Conservation (phyloP, 768 basidiomycete species). For the Termitomyces sp. region DNA sequence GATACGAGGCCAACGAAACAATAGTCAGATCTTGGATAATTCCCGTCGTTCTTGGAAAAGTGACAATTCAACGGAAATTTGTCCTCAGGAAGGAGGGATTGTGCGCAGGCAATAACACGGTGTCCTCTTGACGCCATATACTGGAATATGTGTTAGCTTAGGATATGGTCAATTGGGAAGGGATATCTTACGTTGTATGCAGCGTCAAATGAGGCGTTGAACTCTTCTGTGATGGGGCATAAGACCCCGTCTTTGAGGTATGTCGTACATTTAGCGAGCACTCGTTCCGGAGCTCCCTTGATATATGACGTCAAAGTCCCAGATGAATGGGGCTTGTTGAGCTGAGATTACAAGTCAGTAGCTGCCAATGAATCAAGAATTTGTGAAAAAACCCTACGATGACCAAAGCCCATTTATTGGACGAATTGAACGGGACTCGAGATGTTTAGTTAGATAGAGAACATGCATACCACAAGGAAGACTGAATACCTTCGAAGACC, state of each 20-base stretch:
- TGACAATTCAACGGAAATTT: constrained; percentile 38
- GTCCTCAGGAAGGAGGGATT: constrained; percentile 44
- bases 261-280: constrained; percentile 57
- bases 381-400: constrained; percentile 38
- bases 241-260: constrained; percentile 47
- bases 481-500: constrained; percentile 47
- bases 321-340: constrained; percentile 46
- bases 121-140: constrained; percentile 78
- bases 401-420: constrained; percentile 69
- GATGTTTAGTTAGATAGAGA: not conserved
- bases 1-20: constrained; percentile 64
- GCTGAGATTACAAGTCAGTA: constrained; percentile 23
- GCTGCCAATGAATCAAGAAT: not conserved
- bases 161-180: not conserved
- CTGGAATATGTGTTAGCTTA: constrained; percentile 22
- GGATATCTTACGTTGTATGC: constrained; percentile 48
- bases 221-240: constrained; percentile 49
- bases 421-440: constrained; percentile 63
- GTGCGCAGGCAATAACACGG: constrained; percentile 70
- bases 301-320: constrained; percentile 51
- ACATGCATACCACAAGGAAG: not conserved
- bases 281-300: constrained; percentile 68
- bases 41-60: constrained; percentile 50
- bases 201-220: constrained; percentile 45
- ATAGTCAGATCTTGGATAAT: constrained; percentile 50